These are phyloP conservation scores for Neurospora sp. DNA, from an alignment of 495 filamentous ascomycete genomes.

Conservation along the genomic window DNA sequence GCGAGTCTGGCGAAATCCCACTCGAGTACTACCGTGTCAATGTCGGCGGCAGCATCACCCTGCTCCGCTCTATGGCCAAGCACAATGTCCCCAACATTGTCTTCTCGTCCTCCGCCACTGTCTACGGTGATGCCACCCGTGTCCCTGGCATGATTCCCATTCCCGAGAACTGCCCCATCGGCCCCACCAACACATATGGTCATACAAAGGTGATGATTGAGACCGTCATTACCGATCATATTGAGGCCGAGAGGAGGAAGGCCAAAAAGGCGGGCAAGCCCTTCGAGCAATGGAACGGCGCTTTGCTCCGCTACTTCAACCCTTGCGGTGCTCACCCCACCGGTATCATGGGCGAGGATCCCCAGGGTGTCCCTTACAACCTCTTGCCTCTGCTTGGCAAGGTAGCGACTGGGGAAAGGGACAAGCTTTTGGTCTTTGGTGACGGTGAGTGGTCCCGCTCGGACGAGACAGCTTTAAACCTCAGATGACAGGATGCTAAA, in stretches of 20 bases:
- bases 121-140: conserved; percentile 96
- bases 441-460: conserved; percentile 51
- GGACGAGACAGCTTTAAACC: too few relatives aligned
- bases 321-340: conserved; percentile 89
- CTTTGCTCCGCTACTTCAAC: conserved; percentile 95
- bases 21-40: conserved; percentile 97
- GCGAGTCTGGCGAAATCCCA: conserved; percentile 89
- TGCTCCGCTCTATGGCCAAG: conserved; percentile 77
- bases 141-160: conserved; percentile 98
- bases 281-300: conserved; percentile 81
- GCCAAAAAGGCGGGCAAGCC: conserved; percentile 67
- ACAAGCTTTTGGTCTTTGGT: conserved; percentile 90
- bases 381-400: conserved; percentile 88
- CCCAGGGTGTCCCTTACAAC: conserved; percentile 92
- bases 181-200: conserved; percentile 94
- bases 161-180: conserved; percentile 90
- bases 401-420: conserved; percentile 88
- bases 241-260: conserved; percentile 79
- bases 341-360: conserved; percentile 98
- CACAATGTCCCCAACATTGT: conserved; percentile 93
- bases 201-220: conserved; percentile 91
- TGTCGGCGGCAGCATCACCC: conserved; percentile 82
- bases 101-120: conserved; percentile 91
- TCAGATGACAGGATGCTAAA: background rate
- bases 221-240: conserved; percentile 78